Evolutionary conservation across 345 rosid species (phyloP), one percentile per base, ranked within the genome.

Genomic region (Salix purpurea): DNA sequence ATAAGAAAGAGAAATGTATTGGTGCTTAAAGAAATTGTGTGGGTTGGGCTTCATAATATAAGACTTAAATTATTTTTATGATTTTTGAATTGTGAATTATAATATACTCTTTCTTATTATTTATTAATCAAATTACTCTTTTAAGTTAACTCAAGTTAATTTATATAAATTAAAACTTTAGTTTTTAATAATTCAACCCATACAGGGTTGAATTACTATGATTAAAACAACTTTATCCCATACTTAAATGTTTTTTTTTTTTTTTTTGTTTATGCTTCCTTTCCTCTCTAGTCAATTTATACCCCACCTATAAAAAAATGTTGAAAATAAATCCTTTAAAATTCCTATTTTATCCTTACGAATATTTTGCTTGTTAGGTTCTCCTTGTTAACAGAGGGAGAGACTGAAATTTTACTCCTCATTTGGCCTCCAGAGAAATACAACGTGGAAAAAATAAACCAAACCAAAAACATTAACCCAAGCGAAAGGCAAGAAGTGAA

Each of bases 251-350:
- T 71, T 76, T 61, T 42, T 42, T 76, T 61, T 42, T 42, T 24
- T 24, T 24, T 24, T 48, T 58, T 32, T 32, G 34, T 5, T 21
- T 64, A 34, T 60, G 21, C 36, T 65, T 69, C 73, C 75, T 56
- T 70, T 58, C 58, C 66, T 79, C 77, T 79, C 83, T 87, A 86
- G 80, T 79, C 71, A 75, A 77, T 78, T 76, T 70, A 32, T 32
- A 32, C 34, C 34, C 34, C 34, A 3, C 34, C 34, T 65, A 56
- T 39, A 70, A 32, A 75, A 48, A 40, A 39, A 40, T 3, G 16
- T 0, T 24, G 24, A 18, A 50, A 10, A 58, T 58, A 72, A 69
- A 46, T 5, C 60, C 13, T 14, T 56, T n/a, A 15, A 56, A 56
- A n/a, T 56, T 13, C 69, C 50, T 7, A 18, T 19, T 19, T 50